Evolutionary conservation across 768 basidiomycete species (phyloP).

Genomic region (Gloeopeniophorella convolvens): DNA sequence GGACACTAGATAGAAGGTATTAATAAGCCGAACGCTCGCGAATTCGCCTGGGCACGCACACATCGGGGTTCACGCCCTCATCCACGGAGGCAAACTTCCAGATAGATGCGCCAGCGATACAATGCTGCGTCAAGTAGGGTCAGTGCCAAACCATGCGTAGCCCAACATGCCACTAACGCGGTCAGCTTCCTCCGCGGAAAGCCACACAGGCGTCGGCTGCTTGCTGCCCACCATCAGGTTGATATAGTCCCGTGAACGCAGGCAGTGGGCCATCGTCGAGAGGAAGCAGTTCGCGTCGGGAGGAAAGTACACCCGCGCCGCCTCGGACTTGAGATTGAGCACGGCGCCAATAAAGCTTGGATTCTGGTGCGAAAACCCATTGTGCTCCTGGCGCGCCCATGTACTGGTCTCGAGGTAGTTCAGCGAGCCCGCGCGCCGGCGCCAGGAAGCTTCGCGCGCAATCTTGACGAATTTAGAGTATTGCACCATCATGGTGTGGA

Average conservation of each 20-base stretch:
- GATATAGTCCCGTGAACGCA: constrained; percentile 78
- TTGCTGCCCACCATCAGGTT: constrained; percentile 90
- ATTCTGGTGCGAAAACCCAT: constrained; percentile 87
- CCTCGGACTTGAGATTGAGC: constrained; percentile 64
- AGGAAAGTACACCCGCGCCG: constrained; percentile 76
- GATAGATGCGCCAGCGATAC: constrained; percentile 78
- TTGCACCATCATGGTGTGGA: constrained; percentile 87
- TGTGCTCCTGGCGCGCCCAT: constrained; percentile 81
- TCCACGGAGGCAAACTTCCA: constrained; percentile 82
- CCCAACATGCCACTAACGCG: constrained; percentile 32
- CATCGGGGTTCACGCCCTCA: constrained; percentile 63
- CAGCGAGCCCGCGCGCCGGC: constrained; percentile 60
- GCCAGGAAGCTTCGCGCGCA: constrained; percentile 64
- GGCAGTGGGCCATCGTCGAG: constrained; percentile 76
- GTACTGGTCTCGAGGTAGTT: constrained; percentile 89
- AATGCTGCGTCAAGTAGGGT: constrained; percentile 45
- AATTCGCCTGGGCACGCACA: constrained; percentile 37
- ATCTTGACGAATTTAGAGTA: constrained; percentile 88
- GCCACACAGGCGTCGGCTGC: constrained; percentile 73
- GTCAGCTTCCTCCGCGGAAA: constrained; percentile 70
- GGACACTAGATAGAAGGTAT: constrained; percentile 38
- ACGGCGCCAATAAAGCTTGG: constrained; percentile 83
- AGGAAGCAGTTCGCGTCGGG: constrained; percentile 89
- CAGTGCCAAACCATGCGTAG: constrained; percentile 2
- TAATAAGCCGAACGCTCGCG: too few species aligned